phyloP scores from a whole-genome alignment of 2,329 filamentous ascomycete genomes.

The Juglanconis oblonga region DNA sequence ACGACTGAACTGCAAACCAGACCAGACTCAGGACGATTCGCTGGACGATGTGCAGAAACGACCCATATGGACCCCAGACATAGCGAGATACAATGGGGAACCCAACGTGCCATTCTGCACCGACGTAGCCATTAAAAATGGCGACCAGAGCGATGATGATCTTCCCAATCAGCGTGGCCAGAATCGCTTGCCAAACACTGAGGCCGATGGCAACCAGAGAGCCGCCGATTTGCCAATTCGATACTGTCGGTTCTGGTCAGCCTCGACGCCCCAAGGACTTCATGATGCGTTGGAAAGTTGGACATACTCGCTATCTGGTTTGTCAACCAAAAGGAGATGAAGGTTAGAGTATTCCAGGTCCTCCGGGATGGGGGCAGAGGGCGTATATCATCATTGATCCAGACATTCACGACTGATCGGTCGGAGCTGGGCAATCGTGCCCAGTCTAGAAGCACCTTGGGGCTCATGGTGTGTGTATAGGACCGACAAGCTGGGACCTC shows the following conservation, averaged over 20 bases:
- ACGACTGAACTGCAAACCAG: constrained; percentile 32
- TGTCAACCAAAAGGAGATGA: constrained; percentile 11
- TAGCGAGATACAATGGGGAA: constrained; percentile 39
- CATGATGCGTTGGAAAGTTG: neutral
- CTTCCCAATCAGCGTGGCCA: constrained; percentile 33
- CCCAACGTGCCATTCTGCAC: constrained; percentile 40
- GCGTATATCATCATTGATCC: constrained; percentile 12
- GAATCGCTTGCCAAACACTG: constrained; percentile 15
- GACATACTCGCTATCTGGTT: constrained; percentile 12
- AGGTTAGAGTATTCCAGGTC: constrained; percentile 9
- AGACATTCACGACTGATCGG: constrained; percentile 2
- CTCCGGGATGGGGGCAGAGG: constrained; percentile 1
- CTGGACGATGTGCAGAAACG: constrained; percentile 36
- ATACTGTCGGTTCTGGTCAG: neutral
- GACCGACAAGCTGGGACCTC: too few species aligned
- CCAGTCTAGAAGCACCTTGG: constrained; percentile 7
- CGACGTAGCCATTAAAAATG: constrained; percentile 34
- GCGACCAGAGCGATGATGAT: constrained; percentile 31
- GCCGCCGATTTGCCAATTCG: constrained; percentile 20
- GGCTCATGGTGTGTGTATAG: neutral
- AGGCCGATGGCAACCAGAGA: constrained; percentile 14
- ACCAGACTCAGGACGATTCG: constrained; percentile 38
- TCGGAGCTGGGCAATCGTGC: constrained; percentile 3
- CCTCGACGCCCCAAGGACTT: too few species aligned
- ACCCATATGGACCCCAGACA: constrained; percentile 40